Percentiles rank a stretch among this genome's conserved stretches.
phyloP scores from a whole-genome alignment of 1,139 yeast genomes.

The Geotrichum macrosporum region DNA sequence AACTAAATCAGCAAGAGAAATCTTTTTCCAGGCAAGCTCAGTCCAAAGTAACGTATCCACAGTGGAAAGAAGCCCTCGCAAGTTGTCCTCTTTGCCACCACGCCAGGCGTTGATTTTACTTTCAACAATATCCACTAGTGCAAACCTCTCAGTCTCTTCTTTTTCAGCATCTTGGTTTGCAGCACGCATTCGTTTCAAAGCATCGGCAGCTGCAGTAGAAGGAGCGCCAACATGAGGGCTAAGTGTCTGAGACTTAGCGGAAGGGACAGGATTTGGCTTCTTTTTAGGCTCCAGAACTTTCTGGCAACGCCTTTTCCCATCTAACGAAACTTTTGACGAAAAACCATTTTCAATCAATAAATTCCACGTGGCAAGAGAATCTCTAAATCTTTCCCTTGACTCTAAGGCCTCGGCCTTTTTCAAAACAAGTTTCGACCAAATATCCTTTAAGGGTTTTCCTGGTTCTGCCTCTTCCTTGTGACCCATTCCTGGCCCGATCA shows the following conservation, averaged over 20 bases:
- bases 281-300: slow-evolving; percentile 47
- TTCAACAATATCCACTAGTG: slow-evolving; percentile 59
- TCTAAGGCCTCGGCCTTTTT: slow-evolving; percentile 84
- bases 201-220: slow-evolving; percentile 40
- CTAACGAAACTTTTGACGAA: slow-evolving; percentile 61
- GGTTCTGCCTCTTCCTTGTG: slow-evolving; percentile 43
- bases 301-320: slow-evolving; percentile 77
- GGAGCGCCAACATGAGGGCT: slow-evolving; percentile 27
- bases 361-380: slow-evolving; percentile 60
- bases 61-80: slow-evolving; percentile 67
- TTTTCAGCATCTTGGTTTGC: slow-evolving; percentile 48
- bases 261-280: slow-evolving; percentile 2
- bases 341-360: slow-evolving; percentile 63
- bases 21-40: slow-evolving; percentile 56
- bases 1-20: slow-evolving; percentile 70
- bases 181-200: slow-evolving; percentile 46
- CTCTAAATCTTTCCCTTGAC: slow-evolving; percentile 62
- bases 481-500: slow-evolving; percentile 48
- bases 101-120: slow-evolving; percentile 59
- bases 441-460: slow-evolving; percentile 57
- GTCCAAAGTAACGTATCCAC: slow-evolving; percentile 63
- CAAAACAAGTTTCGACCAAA: slow-evolving; percentile 66
- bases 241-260: slow-evolving; percentile 31
- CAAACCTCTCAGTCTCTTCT: slow-evolving; percentile 53
- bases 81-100: slow-evolving; percentile 67